A percentile compares a stretch with the other conserved stretches of the same genome.
These are phyloP conservation scores for Xylariaceae sp. DNA, from an alignment of 2,329 filamentous ascomycete genomes.

Conservation along the genomic window DNA sequence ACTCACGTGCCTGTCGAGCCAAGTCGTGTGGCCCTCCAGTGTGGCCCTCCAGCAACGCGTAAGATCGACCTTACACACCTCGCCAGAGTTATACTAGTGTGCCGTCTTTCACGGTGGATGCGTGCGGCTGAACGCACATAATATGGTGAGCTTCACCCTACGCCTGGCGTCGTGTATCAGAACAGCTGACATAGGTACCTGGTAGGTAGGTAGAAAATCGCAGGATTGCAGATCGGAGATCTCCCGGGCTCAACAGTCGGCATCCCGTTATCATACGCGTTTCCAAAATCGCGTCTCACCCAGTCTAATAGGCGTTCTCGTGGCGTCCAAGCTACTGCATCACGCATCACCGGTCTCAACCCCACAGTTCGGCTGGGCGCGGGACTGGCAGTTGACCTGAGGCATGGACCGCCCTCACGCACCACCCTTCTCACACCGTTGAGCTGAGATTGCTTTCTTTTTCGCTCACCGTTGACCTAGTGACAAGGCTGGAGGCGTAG, in stretches of 20 bases:
- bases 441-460: conserved; percentile 1
- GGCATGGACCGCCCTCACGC: background rate
- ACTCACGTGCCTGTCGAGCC: background rate
- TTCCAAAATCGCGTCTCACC: background rate
- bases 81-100: background rate
- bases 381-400: background rate
- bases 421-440: conserved; percentile 8
- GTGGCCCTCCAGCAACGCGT: background rate
- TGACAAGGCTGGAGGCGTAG: background rate
- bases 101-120: background rate
- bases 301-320: background rate
- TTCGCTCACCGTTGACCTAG: conserved; percentile 9
- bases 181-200: background rate
- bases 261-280: background rate
- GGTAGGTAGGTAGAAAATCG: background rate
- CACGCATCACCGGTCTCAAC: background rate
- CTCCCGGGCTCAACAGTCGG: background rate
- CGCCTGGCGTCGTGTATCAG: background rate
- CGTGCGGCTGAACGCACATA: background rate
- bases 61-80: background rate
- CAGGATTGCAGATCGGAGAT: background rate
- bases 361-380: background rate
- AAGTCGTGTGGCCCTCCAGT: background rate
- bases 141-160: background rate
- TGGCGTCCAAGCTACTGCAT: background rate